Evolutionary conservation across 2,329 filamentous ascomycete species (phyloP), one percentile per base, ranked within the genome.

Genomic region (Aspergillus arachidicola): DNA sequence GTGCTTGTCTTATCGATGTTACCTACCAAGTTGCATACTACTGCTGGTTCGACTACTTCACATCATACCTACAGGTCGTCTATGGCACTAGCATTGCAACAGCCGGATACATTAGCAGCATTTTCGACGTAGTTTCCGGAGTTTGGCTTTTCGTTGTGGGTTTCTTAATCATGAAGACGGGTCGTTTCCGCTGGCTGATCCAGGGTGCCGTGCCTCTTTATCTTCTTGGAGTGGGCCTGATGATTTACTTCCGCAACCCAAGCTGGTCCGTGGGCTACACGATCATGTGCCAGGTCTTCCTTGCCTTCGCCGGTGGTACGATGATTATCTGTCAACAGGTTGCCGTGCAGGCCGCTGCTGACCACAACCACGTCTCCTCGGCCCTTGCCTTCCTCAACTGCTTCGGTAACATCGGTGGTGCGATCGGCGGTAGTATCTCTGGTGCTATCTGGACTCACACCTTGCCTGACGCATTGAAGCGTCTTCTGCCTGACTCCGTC

Each of bases 81-180:
- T 72, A 75, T 60, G 64, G 73, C 41, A 67, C 74, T 2, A 67
- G 63, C 32, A 63, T 78, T 7, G 70, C 71, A 5, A 60, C 70
- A 16, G 70, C 76, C 2, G 75, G 75, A 11, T 78, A 78, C 59
- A 71, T 78, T n/a, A 84, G 83, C 82, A 81, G 82, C 65, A 78
- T 78, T 64, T 87, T 77, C 58, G 69, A 85, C 73, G 84, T 84
- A 66, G 81, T 79, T 19, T 83, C 83, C 21, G 86, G 85, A 63
- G 74, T 89, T 7, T 81, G 83, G 71, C 82, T 84, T 9, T 78
- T 88, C 58, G 81, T 83, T 71, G 76, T 86, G 6, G 85, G 84
- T 6, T 71, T 84, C n/a, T 62, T 80, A 36, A 84, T 87, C 64
- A 80, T 80, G 46, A 70, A 68, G 26, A 83, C 79, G 1, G 81